phyloP scores from a whole-genome alignment of 805 yeast species.

The Debaryomyces hansenii region DNA sequence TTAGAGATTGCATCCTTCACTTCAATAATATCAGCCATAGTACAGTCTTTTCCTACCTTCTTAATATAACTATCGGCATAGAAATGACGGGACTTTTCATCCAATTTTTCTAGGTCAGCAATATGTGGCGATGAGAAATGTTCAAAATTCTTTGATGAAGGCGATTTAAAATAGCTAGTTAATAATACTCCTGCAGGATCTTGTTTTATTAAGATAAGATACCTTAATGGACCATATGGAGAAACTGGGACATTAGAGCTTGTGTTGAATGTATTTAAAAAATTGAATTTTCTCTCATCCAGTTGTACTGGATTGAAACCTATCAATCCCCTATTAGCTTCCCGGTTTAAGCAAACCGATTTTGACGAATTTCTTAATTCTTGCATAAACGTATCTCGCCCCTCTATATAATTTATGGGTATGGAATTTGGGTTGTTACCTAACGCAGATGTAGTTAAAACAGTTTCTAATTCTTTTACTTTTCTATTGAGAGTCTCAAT shows the following conservation, averaged over 20 bases:
- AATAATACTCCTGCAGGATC: not conserved
- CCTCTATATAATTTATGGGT: too few relatives aligned
- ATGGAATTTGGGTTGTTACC: not conserved
- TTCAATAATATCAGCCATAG: not conserved
- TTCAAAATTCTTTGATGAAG: too few relatives aligned
- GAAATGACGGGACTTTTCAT: not conserved
- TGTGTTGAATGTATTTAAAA: not conserved
- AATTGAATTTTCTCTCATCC: constrained; percentile 3
- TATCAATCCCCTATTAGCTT: not conserved
- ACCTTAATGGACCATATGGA: not conserved
- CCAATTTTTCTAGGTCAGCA: not conserved
- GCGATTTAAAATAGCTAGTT: too few relatives aligned
- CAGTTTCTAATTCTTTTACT: not conserved
- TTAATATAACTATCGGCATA: constrained; percentile 6
- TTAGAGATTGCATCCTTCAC: constrained; percentile 1
- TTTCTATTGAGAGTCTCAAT: not conserved
- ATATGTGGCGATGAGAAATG: not conserved
- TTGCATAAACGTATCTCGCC: not conserved
- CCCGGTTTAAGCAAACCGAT: not conserved
- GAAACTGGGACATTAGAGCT: not conserved
- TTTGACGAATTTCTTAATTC: not conserved
- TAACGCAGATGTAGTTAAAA: not conserved
- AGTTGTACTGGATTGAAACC: constrained; percentile 5
- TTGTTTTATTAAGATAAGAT: not conserved
- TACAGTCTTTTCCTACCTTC: not conserved